Evolutionary conservation across 2,329 filamentous ascomycete genomes (phyloP).

Genomic region (Fusarium longipes): DNA sequence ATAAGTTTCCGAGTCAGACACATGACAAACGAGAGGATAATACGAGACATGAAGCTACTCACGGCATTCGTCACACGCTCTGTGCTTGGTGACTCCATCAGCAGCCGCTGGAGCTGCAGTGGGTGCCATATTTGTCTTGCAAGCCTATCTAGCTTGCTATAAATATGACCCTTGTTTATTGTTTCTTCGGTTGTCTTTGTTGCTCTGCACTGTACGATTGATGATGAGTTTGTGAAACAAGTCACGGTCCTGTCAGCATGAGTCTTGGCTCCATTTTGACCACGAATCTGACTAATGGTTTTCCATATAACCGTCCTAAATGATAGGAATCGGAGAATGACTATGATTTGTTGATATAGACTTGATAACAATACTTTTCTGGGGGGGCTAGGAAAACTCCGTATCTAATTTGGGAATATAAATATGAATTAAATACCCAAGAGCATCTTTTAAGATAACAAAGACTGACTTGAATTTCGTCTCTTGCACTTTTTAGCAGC

Average conservation of each 20-base stretch:
- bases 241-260: constrained; percentile 18
- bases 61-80: constrained; percentile 76
- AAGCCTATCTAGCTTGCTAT: neutral
- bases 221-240: neutral
- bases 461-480: no score
- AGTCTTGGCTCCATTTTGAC: neutral
- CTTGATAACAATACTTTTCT: no score
- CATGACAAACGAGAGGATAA: neutral
- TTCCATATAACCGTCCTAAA: constrained; percentile 6
- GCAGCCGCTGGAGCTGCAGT: constrained; percentile 9
- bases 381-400: no score
- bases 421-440: no score
- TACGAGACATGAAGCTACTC: constrained; percentile 49
- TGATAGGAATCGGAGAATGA: neutral
- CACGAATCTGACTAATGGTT: constrained; percentile 34
- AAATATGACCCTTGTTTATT: neutral
- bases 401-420: no score
- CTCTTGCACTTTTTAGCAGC: no score
- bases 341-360: neutral
- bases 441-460: no score
- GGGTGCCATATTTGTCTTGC: constrained; percentile 38
- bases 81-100: constrained; percentile 59
- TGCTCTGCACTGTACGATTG: neutral
- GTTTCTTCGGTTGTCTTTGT: neutral
- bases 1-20: constrained; percentile 46